Percentiles rank a stretch among this genome's conserved stretches.
phyloP scores from a whole-genome alignment of 73 alveolate genomes.

The Effrenium voratum region DNA sequence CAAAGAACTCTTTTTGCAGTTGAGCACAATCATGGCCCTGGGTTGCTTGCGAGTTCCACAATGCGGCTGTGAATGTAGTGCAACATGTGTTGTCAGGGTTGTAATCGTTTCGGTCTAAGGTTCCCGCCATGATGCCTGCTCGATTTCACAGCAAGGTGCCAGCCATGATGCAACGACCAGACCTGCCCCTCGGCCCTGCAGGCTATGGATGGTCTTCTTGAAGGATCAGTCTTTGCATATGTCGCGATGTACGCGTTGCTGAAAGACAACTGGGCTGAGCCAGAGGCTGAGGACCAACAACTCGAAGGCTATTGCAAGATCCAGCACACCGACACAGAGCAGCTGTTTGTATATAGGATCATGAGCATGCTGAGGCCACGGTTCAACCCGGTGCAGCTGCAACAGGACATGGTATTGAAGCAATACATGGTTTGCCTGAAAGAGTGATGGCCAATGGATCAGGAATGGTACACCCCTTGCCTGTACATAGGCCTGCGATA shows the following conservation, averaged over 20 bases:
- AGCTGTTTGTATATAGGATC: too few relatives aligned
- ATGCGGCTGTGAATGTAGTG: too few relatives aligned
- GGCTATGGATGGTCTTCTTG: constrained; percentile 93
- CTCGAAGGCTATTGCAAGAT: too few relatives aligned
- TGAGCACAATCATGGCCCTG: too few relatives aligned
- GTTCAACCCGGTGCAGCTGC: constrained; percentile 59
- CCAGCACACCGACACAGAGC: too few relatives aligned
- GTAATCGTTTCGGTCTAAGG: too few relatives aligned
- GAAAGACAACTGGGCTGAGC: constrained; percentile 90
- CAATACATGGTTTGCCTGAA: not conserved
- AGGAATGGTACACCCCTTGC: constrained; percentile 91
- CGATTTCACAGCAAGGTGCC: constrained; percentile 83
- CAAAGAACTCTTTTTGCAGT: too few relatives aligned
- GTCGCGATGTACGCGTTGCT: constrained; percentile 89
- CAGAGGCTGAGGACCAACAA: not conserved
- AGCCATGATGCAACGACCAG: too few relatives aligned
- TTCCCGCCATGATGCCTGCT: constrained; percentile 92
- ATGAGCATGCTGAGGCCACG: constrained; percentile 21
- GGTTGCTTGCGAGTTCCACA: too few relatives aligned
- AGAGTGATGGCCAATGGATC: not conserved
- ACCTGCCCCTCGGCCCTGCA: not conserved
- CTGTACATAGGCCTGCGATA: constrained; percentile 44
- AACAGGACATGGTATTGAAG: not conserved
- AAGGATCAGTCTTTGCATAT: constrained; percentile 71
- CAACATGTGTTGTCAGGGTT: too few relatives aligned